Base-by-base conservation (phyloP, 768 basidiomycete species). In the Rhizopogon vesiculosus region DNA sequence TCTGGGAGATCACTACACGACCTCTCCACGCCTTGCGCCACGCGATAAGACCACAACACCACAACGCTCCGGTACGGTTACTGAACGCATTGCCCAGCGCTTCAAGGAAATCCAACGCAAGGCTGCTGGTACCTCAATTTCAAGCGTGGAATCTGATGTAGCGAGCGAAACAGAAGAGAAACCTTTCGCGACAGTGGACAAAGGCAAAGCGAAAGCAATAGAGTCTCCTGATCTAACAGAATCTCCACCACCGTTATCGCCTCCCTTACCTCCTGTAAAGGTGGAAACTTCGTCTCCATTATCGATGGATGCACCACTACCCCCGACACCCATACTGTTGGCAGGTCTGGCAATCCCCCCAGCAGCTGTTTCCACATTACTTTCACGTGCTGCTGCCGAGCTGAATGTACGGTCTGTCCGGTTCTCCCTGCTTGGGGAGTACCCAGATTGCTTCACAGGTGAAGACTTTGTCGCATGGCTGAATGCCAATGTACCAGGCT, bases 391-490 rank as follows among this genome's bases (percentile, higher is more conserved):
- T 40, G 84, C 85, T 38, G 72, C 75, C 0, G 87, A 91, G 61
- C 73, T 93, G n/a, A 82, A 81, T 16, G 74, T 92, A 31, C 80
- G 85, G 35, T 72, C 87, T 7, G 77, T 93, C 31, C 84, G 86
- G 39, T 83, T 93, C 72, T 86, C 92, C 1, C 72, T 93, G 13
- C 65, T 93, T 10, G 91, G 91, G 45, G 90, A 93, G 74, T 93
- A 93, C 59, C 78, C 85, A 29, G 87, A 91, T 55, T 87, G 88
- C 56, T 95, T 96, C 71, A 85, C 84, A 15, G 94, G 94, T 29
- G 92, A 93, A 42, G 93, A 96, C 60, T 87, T 97, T 59, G 89
- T 87, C 8, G 78, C 80, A 5, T 97, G 93, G 93, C 70, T 97
- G 54, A 83, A 84, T 55, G 81, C 79, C 55, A 86, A 89, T 59